Base-by-base conservation (phyloP, 371 early-diverging fungal species). In the Actinomortierella ambigua region DNA sequence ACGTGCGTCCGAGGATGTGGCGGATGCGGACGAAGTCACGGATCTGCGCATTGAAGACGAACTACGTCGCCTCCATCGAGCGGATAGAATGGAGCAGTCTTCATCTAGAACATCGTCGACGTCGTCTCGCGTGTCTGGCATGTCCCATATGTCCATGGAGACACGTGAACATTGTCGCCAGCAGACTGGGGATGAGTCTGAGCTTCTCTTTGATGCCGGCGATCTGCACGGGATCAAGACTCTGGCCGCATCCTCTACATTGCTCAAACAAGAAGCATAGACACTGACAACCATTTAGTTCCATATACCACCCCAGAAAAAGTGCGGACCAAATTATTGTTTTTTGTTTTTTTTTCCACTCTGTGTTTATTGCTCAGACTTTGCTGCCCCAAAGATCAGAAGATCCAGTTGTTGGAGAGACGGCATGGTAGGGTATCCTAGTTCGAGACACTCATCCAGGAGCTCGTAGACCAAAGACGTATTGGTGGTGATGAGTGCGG, bases 1-100 rank as follows among this genome's bases (percentile, higher is more conserved):
- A 27, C 50, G 73, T 0, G 73, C 65, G 27, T 63, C 63, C 0
- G 59, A 59, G 27, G 71, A 71, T 20, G 15, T 71, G 22, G n/a
- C 46, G 7, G 73, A 71, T 54, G 73, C 73, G 15, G 63, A 66
- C 52, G 73, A 71, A 44, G 66, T 71, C 27, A 66, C 65, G 23
- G 73, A 66, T 0, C 46, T 65, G 42, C 60, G 27, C 3, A 66
- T 65, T 2, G 73, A 71, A 27, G 73, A 65, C 8, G 63, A 63
- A 9, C n/a, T 63, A 23, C 34, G 11, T 4, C 34, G 34, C 11
- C 34, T 34, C 7, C 34, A 34, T 4, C 34, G 34, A 34, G 34
- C 11, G 4, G 34, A 34, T 34, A 4, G 34, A 34, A 11, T 11
- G 34, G 34, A 34, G 34, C 34, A 11, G 4, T 34, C 34, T n/a